Conservation (phyloP, 805 yeast genomes). For the Priceomyces castillae region DNA sequence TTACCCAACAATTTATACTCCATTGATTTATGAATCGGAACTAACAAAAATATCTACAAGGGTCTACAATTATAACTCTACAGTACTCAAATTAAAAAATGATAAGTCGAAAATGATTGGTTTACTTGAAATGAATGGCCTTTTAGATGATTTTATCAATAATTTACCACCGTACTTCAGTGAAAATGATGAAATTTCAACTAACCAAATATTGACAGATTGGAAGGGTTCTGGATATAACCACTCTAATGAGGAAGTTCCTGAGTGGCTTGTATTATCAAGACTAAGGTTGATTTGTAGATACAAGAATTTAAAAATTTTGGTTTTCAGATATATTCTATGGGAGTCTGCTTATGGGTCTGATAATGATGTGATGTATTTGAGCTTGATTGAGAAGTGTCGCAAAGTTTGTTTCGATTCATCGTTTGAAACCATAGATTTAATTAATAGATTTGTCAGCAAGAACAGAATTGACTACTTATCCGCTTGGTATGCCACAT, state of each 20-base stretch:
- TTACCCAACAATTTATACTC: conserved; percentile 20
- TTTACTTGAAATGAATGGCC: conserved; percentile 18
- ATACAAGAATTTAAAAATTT: conserved; percentile 16
- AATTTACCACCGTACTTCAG: conserved; percentile 14
- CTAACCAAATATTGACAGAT: background rate
- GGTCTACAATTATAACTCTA: conserved; percentile 18
- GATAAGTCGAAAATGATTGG: conserved; percentile 22
- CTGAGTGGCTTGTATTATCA: conserved; percentile 18
- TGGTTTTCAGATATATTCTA: conserved; percentile 18
- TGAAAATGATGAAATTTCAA: conserved; percentile 12
- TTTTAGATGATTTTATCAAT: conserved; percentile 13
- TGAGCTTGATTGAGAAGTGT: conserved; percentile 15
- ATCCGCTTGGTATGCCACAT: conserved; percentile 62
- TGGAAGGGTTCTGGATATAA: conserved; percentile 3
- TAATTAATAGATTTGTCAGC: conserved; percentile 12
- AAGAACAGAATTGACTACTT: conserved; percentile 15
- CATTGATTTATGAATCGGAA: conserved; percentile 19
- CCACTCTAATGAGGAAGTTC: conserved; percentile 5
- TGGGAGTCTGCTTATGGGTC: conserved; percentile 17
- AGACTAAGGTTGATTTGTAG: conserved; percentile 17
- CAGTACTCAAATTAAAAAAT: conserved; percentile 16
- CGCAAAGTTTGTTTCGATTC: conserved; percentile 15
- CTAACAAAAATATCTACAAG: conserved; percentile 19
- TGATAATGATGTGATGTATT: conserved; percentile 12
- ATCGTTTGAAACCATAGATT: conserved; percentile 12